A percentile compares a stretch with the other conserved stretches of the same genome.
These are phyloP conservation scores for Aulographum hederae DNA, from an alignment of 2,329 filamentous ascomycete genomes.

Conservation along the genomic window DNA sequence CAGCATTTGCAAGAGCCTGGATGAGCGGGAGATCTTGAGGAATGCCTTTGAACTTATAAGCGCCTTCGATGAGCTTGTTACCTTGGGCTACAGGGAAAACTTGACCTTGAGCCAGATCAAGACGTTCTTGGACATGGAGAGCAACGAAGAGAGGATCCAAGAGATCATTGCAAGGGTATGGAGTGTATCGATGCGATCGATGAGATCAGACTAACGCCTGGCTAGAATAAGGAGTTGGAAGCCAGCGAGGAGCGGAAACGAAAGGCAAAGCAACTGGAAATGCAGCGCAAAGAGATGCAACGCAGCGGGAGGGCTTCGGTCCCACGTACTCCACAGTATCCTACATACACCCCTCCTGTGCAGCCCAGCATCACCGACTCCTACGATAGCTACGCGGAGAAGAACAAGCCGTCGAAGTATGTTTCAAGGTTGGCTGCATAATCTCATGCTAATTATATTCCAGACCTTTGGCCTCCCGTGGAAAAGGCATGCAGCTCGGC, in stretches of 20 bases:
- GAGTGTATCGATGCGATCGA: background rate
- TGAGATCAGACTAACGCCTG: too few relatives aligned
- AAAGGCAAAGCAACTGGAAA: slow-evolving; percentile 95
- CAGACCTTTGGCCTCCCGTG: slow-evolving; percentile 51
- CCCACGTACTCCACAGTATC: slow-evolving; percentile 52
- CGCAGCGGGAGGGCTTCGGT: slow-evolving; percentile 46
- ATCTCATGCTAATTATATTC: slow-evolving; percentile 2
- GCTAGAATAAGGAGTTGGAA: slow-evolving; percentile 94
- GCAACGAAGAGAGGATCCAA: slow-evolving; percentile 95
- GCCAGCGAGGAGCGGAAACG: slow-evolving; percentile 96
- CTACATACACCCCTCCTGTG: slow-evolving; percentile 59
- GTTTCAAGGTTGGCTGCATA: too few relatives aligned
- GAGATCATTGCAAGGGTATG: slow-evolving; percentile 84
- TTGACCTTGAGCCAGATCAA: slow-evolving; percentile 93
- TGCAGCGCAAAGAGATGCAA: slow-evolving; percentile 93
- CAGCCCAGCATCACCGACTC: slow-evolving; percentile 59
- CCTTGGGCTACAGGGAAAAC: slow-evolving; percentile 89
- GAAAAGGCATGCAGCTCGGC: slow-evolving; percentile 97
- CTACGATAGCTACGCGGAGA: slow-evolving; percentile 90
- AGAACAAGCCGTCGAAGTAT: slow-evolving; percentile 82
- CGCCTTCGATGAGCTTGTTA: slow-evolving; percentile 94
- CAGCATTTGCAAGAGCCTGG: slow-evolving; percentile 87
- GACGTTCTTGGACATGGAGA: slow-evolving; percentile 98
- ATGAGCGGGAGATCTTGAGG: slow-evolving; percentile 85
- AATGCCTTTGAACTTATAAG: slow-evolving; percentile 91